Evolutionary conservation across 2,329 filamentous ascomycete genomes (phyloP).

Genomic region (Epichloe glyceriae): DNA sequence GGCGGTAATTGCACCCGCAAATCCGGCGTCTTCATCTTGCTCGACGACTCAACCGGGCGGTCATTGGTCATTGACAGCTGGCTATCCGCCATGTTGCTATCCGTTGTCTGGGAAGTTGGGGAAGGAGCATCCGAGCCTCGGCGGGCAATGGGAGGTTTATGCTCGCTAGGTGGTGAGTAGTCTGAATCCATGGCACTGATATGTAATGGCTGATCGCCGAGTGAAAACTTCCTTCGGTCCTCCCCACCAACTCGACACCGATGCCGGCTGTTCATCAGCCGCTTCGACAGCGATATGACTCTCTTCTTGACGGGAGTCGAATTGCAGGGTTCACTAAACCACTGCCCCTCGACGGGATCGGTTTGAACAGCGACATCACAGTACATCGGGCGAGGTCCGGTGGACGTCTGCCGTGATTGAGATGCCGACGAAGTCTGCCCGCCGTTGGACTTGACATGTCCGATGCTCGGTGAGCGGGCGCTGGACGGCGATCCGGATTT

Average conservation of each 20-base stretch:
- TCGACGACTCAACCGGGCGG: not conserved
- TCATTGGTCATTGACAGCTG: slow-evolving; percentile 9
- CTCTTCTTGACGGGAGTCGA: slow-evolving; percentile 30
- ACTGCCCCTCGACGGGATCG: slow-evolving; percentile 39
- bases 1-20: slow-evolving; percentile 44
- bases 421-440: slow-evolving; percentile 16
- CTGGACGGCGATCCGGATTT: slow-evolving; percentile 39
- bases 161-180: slow-evolving; percentile 23
- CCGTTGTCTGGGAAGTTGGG: slow-evolving; percentile 11
- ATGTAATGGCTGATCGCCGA: slow-evolving; percentile 12
- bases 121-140: slow-evolving; percentile 13
- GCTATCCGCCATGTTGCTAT: slow-evolving; percentile 19
- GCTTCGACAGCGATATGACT: slow-evolving; percentile 39
- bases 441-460: slow-evolving; percentile 14
- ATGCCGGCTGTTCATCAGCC: slow-evolving; percentile 36
- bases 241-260: slow-evolving; percentile 28
- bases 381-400: slow-evolving; percentile 29
- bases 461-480: slow-evolving; percentile 24
- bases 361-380: slow-evolving; percentile 41
- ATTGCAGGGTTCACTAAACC: slow-evolving; percentile 30
- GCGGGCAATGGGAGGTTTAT: slow-evolving; percentile 12
- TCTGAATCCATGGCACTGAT: slow-evolving; percentile 28
- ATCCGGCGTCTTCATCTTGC: slow-evolving; percentile 31
- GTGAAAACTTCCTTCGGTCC: slow-evolving; percentile 18
- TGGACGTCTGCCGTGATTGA: slow-evolving; percentile 26